Evolutionary conservation across 805 yeast species (phyloP).

Genomic region (Candida krabiensis): DNA sequence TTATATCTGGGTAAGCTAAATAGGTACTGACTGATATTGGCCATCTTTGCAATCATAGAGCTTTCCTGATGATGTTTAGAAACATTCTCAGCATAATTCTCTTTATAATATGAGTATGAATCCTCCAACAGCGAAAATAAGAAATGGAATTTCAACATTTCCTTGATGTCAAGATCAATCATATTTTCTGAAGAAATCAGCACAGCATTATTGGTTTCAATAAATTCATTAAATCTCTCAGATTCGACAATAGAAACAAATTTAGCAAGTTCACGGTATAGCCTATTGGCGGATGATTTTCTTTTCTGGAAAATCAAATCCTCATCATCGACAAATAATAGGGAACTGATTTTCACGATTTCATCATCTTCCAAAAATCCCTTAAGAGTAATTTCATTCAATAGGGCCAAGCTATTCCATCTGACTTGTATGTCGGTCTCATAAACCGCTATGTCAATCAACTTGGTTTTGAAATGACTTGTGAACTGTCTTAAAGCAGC

Average conservation of each 20-base stretch:
- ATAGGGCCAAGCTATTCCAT: constrained; percentile 47
- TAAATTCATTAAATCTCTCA: constrained; percentile 37
- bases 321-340: constrained; percentile 32
- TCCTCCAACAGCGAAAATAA: constrained; percentile 31
- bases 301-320: constrained; percentile 27
- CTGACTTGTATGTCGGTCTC: constrained; percentile 61
- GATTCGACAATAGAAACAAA: constrained; percentile 48
- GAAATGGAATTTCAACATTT: constrained; percentile 28
- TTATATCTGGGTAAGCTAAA: constrained; percentile 35
- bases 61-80: constrained; percentile 13
- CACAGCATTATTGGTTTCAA: constrained; percentile 35
- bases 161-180: constrained; percentile 29
- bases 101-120: constrained; percentile 27
- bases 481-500: constrained; percentile 77
- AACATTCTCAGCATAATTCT: constrained; percentile 14
- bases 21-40: constrained; percentile 33
- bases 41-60: constrained; percentile 19
- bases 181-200: constrained; percentile 27
- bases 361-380: constrained; percentile 69
- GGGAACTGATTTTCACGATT: constrained; percentile 22
- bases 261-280: constrained; percentile 50
- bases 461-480: constrained; percentile 64
- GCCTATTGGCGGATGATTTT: constrained; percentile 24
- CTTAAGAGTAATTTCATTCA: constrained; percentile 53
- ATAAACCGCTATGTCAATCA: constrained; percentile 59